Percentiles rank a stretch among this genome's conserved stretches.
phyloP scores from a whole-genome alignment of 352 stramenopile genomes.

The Pilasporangium apinafurcum region DNA sequence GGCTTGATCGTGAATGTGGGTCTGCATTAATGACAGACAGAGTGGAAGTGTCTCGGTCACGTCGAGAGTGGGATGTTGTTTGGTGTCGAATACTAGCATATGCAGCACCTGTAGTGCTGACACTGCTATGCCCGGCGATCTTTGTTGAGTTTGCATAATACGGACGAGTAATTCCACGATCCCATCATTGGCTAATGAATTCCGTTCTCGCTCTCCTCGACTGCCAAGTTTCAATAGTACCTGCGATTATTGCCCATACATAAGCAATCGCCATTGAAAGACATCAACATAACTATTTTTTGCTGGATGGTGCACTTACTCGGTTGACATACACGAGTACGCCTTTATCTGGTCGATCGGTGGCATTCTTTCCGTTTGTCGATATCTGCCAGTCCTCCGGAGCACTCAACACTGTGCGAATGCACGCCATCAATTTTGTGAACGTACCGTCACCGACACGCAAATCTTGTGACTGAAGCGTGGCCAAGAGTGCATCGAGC shows the following conservation, averaged over 20 bases:
- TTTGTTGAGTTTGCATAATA: slow-evolving; percentile 8
- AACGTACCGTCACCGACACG: slow-evolving; percentile 26
- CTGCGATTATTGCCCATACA: slow-evolving; percentile 4
- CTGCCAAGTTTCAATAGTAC: slow-evolving; percentile 31
- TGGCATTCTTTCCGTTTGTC: background rate
- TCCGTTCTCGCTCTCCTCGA: slow-evolving; percentile 42
- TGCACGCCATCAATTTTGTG: slow-evolving; percentile 30
- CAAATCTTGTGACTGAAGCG: slow-evolving; percentile 22
- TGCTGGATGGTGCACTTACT: slow-evolving; percentile 23
- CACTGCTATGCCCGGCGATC: slow-evolving; percentile 4
- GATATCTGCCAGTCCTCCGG: slow-evolving; percentile 13
- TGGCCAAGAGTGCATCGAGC: slow-evolving; percentile 38
- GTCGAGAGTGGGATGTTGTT: slow-evolving; percentile 23
- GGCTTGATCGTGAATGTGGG: slow-evolving; percentile 11
- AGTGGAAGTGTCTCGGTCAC: slow-evolving; percentile 18
- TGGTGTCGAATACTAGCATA: slow-evolving; percentile 31
- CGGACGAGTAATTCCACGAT: slow-evolving; percentile 27
- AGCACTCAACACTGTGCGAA: slow-evolving; percentile 24
- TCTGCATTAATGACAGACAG: slow-evolving; percentile 26
- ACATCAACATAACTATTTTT: background rate
- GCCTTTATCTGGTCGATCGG: slow-evolving; percentile 12
- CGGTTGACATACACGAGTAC: slow-evolving; percentile 34
- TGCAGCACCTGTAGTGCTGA: slow-evolving; percentile 41
- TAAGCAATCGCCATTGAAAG: background rate
- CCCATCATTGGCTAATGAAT: slow-evolving; percentile 29